Conservation (phyloP, 192 early-diverging fungal genomes). For the Chytriomyces hyalinus region DNA sequence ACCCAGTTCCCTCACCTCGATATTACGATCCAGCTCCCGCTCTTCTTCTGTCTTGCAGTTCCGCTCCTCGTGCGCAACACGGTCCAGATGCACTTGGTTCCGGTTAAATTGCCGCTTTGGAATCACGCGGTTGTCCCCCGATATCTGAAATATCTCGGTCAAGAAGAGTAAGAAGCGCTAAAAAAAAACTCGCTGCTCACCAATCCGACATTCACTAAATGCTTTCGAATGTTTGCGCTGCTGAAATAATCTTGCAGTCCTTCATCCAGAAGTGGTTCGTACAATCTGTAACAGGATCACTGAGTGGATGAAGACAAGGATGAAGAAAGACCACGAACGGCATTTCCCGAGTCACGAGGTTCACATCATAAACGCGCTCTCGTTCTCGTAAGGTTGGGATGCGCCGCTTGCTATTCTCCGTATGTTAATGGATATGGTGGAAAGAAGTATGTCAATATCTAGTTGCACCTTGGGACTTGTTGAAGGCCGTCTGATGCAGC, state of each 20-base stretch:
- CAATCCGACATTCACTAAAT: conserved; percentile 58
- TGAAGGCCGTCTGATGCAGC: too few relatives aligned
- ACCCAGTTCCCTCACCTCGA: conserved; percentile 48
- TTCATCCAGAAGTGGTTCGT: conserved; percentile 63
- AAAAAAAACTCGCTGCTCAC: conserved; percentile 34
- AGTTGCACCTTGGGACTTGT: neutral
- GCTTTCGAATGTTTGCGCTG: conserved; percentile 50
- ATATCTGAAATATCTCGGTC: conserved; percentile 44
- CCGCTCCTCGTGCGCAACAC: conserved; percentile 39
- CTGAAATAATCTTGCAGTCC: conserved; percentile 63
- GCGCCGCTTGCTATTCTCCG: too few relatives aligned
- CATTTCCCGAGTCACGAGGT: conserved; percentile 57
- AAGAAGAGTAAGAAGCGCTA: neutral
- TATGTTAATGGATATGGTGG: too few relatives aligned
- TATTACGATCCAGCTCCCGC: conserved; percentile 52
- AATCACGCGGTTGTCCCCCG: conserved; percentile 51
- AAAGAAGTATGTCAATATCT: neutral
- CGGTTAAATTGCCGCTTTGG: conserved; percentile 56
- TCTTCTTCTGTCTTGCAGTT: conserved; percentile 49
- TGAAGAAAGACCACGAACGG: conserved; percentile 25
- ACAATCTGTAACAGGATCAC: conserved; percentile 23
- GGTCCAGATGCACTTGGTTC: conserved; percentile 57
- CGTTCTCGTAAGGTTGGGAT: conserved; percentile 34
- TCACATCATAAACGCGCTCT: conserved; percentile 63
- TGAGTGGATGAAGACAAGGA: neutral